Percentiles rank a stretch among this genome's conserved stretches.
Conservation (phyloP, 495 filamentous ascomycete species). For the Trichoderma erinaceum region DNA sequence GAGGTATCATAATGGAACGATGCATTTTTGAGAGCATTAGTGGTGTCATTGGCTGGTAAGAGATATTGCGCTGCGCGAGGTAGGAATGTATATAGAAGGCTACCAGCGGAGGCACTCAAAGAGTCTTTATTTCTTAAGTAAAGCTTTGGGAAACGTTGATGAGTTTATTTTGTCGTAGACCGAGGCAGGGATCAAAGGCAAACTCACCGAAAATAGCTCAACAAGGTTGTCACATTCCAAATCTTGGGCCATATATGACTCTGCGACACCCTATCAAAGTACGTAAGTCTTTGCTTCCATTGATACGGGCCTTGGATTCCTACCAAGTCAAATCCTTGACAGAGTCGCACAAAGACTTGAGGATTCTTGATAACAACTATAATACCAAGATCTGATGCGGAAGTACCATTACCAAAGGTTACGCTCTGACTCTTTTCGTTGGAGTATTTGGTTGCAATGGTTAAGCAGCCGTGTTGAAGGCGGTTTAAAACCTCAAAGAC, state of each 20-base stretch:
- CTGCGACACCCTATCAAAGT: not conserved
- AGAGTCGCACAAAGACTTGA: not conserved
- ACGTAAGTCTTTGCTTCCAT: not conserved
- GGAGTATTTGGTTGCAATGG: not conserved
- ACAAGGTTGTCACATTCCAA: not conserved
- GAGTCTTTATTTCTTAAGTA: not conserved
- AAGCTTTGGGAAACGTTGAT: not conserved
- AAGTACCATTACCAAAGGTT: not conserved
- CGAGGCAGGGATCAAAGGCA: not conserved
- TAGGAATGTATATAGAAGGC: not conserved
- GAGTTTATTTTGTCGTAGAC: not conserved
- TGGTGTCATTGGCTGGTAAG: not conserved
- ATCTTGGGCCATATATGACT: constrained; percentile 1
- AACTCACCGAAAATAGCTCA: not conserved
- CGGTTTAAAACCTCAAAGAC: not conserved
- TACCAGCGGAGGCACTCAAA: not conserved
- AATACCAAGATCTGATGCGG: not conserved
- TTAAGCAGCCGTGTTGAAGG: not conserved
- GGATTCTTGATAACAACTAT: not conserved
- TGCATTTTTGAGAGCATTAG: not conserved
- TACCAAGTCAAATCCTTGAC: not conserved
- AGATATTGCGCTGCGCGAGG: not conserved
- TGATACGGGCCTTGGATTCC: not conserved
- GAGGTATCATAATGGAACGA: constrained; percentile 5
- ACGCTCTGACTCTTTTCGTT: not conserved